Evolutionary conservation across 345 rosid genomes (phyloP).

Genomic region (Hibiscus syriacus): DNA sequence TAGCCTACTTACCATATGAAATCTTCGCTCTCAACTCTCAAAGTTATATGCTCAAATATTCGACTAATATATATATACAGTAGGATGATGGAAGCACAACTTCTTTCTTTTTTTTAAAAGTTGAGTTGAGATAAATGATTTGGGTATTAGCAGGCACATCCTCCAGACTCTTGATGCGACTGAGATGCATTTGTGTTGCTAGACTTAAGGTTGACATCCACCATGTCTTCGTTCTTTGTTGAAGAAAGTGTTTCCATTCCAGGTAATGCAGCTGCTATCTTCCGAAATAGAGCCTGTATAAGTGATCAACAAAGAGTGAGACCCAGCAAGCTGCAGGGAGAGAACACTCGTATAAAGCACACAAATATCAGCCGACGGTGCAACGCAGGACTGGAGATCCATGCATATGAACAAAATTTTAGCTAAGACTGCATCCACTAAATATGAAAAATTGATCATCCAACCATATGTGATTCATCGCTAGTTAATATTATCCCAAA

Average conservation of each 20-base stretch:
- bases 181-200: conserved; percentile 53
- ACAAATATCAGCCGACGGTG: neutral
- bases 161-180: conserved; percentile 67
- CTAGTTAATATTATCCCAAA: neutral
- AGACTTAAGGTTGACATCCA: conserved; percentile 82
- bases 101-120: too few species aligned
- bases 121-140: neutral
- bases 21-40: conserved; percentile 13
- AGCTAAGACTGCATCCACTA: too few species aligned
- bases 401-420: too few species aligned
- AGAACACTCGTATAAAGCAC: neutral
- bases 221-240: conserved; percentile 89
- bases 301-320: neutral
- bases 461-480: too few species aligned
- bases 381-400: too few species aligned
- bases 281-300: conserved; percentile 70
- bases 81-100: conserved; percentile 4
- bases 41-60: neutral
- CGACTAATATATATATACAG: conserved; percentile 16
- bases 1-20: conserved; percentile 15
- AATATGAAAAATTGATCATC: too few species aligned
- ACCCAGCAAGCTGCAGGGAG: neutral
- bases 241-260: conserved; percentile 93
- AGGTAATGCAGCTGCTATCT: conserved; percentile 85
- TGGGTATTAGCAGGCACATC: conserved; percentile 56